Base-by-base conservation (phyloP, 345 rosid genomes). In the Sonneratia caseolaris region DNA sequence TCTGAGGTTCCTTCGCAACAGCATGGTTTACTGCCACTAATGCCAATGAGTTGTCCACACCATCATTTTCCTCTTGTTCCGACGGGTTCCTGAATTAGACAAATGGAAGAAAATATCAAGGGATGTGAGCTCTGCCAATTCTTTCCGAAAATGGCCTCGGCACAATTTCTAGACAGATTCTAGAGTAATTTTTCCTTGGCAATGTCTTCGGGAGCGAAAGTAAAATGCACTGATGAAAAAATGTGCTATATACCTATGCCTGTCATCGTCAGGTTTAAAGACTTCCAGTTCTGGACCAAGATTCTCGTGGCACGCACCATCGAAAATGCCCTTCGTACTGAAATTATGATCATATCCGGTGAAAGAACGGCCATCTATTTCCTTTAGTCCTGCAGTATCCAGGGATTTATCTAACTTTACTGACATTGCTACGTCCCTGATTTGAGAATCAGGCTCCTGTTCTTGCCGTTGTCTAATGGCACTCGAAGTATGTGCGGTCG, bases 11-110 rank as follows among this genome's bases (percentile, higher is more conserved):
- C 66, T 62, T 71, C 19, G 82, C 75, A 49, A 67, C 43, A 14
- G 27, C 68, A 66, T 64, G 32, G 32, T 47, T 71, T 24, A 79
- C 74, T 1, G 82, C 80, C 22, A 82, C 83, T 53, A 85, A 36
- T 68, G 91, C 91, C 79, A 82, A 21, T 27, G 89, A 70, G 73
- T 42, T 38, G 11, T 81, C 84, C 57, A 76, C 83, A 38, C 36
- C 45, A 38, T 73, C 64, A 16, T 53, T 77, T 0, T 68, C 40
- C 5, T 78, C 75, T 13, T 68, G 43, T 5, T 72, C 19, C 16
- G 37, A 61, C 66, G 5, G 1, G 18, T 61, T 61, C 8, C 37
- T 61, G 66, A 13, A 62, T 37, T 27, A 62, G 64, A 62, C 11
- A 0, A 13, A 24, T 24, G 66, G 66, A 62, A 57, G 38, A 62